Conservation (phyloP, 176 grass and related monocot species). For the Zoysia japonica region DNA sequence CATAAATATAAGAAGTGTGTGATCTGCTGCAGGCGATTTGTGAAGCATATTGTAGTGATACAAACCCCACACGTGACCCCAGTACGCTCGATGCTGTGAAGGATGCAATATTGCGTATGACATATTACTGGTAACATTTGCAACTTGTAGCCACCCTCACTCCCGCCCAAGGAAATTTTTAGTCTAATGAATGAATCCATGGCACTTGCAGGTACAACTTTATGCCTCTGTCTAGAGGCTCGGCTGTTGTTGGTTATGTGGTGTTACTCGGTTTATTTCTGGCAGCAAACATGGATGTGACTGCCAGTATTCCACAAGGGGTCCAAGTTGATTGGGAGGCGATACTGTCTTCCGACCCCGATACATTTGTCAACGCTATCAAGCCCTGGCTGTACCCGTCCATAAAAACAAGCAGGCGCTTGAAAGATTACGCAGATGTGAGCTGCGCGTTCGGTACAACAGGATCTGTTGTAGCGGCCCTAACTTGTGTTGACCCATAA, state of each 20-base stretch:
- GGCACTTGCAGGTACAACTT: conserved; percentile 87
- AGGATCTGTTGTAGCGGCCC: conserved; percentile 72
- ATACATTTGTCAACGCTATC: conserved; percentile 47
- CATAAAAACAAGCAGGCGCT: conserved; percentile 59
- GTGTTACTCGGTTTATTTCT: conserved; percentile 84
- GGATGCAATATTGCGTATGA: conserved; percentile 69
- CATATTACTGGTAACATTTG: conserved; percentile 86
- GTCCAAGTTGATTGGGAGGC: conserved; percentile 98
- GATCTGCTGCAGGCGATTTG: conserved; percentile 71
- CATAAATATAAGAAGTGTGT: conserved; percentile 10
- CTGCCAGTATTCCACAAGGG: conserved; percentile 57
- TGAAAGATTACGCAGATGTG: conserved; percentile 79
- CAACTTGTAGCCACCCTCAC: background rate
- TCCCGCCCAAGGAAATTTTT: background rate
- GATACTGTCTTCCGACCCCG: conserved; percentile 63
- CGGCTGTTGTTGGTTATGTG: conserved; percentile 72
- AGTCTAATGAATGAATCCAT: conserved; percentile 15
- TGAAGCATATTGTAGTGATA: conserved; percentile 69
- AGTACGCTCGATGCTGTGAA: conserved; percentile 65
- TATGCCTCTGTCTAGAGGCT: conserved; percentile 95
- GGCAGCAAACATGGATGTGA: conserved; percentile 93
- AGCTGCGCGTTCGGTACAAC: conserved; percentile 66
- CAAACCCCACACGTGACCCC: conserved; percentile 62
- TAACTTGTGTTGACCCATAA: conserved; percentile 53
- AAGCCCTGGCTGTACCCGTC: conserved; percentile 87